Evolutionary conservation across 2,329 filamentous ascomycete species (phyloP), one percentile per base, ranked within the genome.

Genomic region (Ophiostoma fasciatum): DNA sequence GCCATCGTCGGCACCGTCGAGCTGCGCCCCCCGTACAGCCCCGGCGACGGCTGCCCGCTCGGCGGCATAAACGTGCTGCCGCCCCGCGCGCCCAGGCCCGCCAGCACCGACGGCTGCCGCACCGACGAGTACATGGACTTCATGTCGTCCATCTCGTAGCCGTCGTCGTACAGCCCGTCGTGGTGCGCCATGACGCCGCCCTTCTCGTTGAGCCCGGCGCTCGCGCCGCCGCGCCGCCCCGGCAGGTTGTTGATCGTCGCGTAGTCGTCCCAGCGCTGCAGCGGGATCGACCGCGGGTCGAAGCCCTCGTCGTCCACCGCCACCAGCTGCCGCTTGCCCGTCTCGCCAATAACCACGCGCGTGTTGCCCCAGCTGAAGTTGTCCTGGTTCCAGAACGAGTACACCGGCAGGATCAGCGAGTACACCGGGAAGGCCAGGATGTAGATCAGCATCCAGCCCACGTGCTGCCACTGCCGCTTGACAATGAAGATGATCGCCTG

Each of bases 401-500:
- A 98, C 44, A 98, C 63, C 1, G 90, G 90, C 11, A 98, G 71
- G 44, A 92, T 54, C 49, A 98, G 82, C 4, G 80, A 90, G 64
- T 88, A 94, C 48, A 98, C 81, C 0, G 90, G 90, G 64, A 82
- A 94, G 3, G 90, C 90, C n/a, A 92, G 48, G 43, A 98, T 70
- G 61, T 98, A 98, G 53, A 98, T 96, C 46, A 98, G 79, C 87
- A 98, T 96, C 90, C 90, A 98, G 47, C 90, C 90, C 42, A 98
- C 74, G 53, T 96, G 88, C 56, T 98, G 87, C 90, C 90, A 98
- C 59, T 96, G 84, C 35, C 90, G 72, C 64, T 94, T 94, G 49
- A 96, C 66, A 48, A 96, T 85, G 63, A 98, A 98, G 51, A 98
- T 92, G 42, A 96, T 61, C 3, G 87, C 87, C 54, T 98, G 90